Evolutionary conservation across 2,329 filamentous ascomycete species (phyloP).

Genomic region (Aspergillus tanneri): DNA sequence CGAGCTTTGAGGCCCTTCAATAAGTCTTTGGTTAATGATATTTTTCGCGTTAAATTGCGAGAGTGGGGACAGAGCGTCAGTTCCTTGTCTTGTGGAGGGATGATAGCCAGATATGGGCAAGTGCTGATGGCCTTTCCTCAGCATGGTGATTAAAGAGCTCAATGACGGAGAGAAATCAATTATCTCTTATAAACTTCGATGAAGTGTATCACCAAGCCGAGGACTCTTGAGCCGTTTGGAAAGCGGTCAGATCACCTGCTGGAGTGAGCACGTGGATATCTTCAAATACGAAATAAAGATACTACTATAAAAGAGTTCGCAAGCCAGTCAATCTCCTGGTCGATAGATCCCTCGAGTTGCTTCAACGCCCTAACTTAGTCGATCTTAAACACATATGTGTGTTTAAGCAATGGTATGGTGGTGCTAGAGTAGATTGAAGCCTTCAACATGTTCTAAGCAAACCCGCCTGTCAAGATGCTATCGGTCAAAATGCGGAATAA

Average conservation of each 20-base stretch:
- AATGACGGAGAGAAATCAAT: not conserved
- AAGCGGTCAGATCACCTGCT: not conserved
- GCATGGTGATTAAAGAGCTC: slow-evolving; percentile 15
- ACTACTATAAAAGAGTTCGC: no score
- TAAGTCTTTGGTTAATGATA: slow-evolving; percentile 25
- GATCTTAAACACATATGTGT: no score
- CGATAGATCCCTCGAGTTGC: no score
- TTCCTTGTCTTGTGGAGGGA: slow-evolving; percentile 13
- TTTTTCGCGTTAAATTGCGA: slow-evolving; percentile 10
- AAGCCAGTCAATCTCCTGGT: no score
- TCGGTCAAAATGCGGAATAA: not conserved
- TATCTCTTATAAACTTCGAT: not conserved
- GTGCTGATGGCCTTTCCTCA: slow-evolving; percentile 8
- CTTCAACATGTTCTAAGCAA: no score
- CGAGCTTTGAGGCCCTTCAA: slow-evolving; percentile 23
- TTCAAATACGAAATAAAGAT: no score
- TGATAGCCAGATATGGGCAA: slow-evolving; percentile 12
- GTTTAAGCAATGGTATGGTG: no score
- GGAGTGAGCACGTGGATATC: not conserved
- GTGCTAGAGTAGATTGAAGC: no score
- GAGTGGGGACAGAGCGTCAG: slow-evolving; percentile 3
- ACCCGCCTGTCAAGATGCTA: not conserved
- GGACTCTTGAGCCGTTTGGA: not conserved
- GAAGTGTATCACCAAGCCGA: not conserved
- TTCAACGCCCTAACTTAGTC: not conserved